Conservation (phyloP, 176 grass and related monocot genomes). For the Ensete ventricosum region DNA sequence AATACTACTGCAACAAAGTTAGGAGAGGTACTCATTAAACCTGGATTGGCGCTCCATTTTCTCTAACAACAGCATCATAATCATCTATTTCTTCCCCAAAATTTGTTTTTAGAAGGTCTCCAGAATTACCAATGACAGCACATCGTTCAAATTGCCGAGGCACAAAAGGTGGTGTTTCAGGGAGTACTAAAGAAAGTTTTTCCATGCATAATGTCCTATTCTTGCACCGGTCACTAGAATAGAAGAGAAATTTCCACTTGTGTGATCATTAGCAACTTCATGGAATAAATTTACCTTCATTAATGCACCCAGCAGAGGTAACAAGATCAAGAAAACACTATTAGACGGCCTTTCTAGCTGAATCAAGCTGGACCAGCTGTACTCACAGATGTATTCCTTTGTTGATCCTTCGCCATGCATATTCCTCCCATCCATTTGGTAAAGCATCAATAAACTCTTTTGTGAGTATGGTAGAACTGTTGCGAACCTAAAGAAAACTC, state of each 20-base stretch:
- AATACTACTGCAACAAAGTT: constrained; percentile 8
- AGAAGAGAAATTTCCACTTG: constrained; percentile 7
- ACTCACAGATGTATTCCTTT: constrained; percentile 90
- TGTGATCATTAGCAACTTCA: background rate
- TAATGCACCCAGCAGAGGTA: background rate
- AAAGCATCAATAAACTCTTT: constrained; percentile 92
- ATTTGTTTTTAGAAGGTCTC: constrained; percentile 90
- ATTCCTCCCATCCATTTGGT: constrained; percentile 91
- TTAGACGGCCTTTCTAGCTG: background rate
- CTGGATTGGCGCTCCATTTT: constrained; percentile 93
- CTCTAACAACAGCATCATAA: constrained; percentile 80
- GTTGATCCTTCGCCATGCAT: constrained; percentile 95
- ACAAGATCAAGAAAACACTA: background rate
- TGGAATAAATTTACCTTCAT: background rate
- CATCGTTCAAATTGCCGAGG: constrained; percentile 72
- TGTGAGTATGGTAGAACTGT: constrained; percentile 90
- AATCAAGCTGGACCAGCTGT: background rate
- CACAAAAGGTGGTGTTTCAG: constrained; percentile 60
- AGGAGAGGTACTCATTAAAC: constrained; percentile 33
- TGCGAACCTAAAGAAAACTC: constrained; percentile 55
- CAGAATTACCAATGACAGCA: constrained; percentile 89
- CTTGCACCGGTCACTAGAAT: constrained; percentile 56
- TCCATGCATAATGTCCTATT: constrained; percentile 80
- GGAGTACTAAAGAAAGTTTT: constrained; percentile 82
- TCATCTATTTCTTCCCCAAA: constrained; percentile 97